Evolutionary conservation across 2,329 filamentous ascomycete genomes (phyloP), one percentile per base, ranked within the genome.

Genomic region (Diaporthe amygdali): DNA sequence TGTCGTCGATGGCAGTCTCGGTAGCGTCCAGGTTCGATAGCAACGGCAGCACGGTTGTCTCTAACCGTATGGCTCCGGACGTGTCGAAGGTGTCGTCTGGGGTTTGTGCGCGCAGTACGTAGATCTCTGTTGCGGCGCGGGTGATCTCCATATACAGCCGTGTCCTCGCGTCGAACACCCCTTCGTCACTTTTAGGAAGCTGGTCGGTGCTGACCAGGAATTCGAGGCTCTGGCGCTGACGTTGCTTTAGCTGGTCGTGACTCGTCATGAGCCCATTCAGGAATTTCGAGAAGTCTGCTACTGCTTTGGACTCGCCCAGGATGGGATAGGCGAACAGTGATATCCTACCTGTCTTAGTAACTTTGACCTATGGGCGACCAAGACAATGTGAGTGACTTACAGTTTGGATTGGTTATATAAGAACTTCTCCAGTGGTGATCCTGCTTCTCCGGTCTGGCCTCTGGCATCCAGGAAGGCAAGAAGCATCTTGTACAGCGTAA

Each of bases 401-500:
- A 72, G 12, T 25, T 51, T 70, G 12, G 71, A 68, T 14, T 72
- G 71, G 41, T 68, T 55, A 32, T 64, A 68, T 7, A 72, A 22
- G 34, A 72, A 72, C 14, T 72, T 46, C 2, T 44, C 54, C 10
- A 71, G 49, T 7, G 54, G 34, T 14, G 63, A 34, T n/a, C 15
- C 68, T 20, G 27, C 46, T 34, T 32, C 63, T 27, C 32, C 25
- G 2, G 67, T 46, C 5, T 66, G 34, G 34, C 59, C 52, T 41
- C 67, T 59, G 30, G 67, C 71, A 17, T 72, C 59, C 27, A 71
- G 9, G 41, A 72, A 72, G 5, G 68, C 44, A n/a, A 64, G n/a
- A 3, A 72, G 68, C 68, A 72, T 72, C 32, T 59, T 71, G 49
- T 72, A 72, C 32, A 72, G 47, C 14, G 54, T 64, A 17, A 72